Base-by-base conservation (phyloP, 1,284 basidiomycete species). In the Tilletia walkeri region DNA sequence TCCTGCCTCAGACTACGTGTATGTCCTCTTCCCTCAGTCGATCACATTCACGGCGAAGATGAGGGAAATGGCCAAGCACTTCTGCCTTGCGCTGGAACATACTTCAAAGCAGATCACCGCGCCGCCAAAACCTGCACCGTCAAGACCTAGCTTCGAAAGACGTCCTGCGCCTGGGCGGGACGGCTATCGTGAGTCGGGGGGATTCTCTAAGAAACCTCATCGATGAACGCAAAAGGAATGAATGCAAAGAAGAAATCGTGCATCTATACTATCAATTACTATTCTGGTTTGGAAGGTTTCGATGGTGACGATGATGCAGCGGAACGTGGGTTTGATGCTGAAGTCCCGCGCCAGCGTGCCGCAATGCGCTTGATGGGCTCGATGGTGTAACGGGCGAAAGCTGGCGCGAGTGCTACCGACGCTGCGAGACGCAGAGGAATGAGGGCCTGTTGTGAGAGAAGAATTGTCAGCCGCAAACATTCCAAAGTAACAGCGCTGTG, bases 361-460 rank as follows among this genome's bases (percentile, higher is more conserved):
- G 50, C 50, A 12, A 69, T 47, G 16, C 75, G 65, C 67, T 72
- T 72, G 14, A 88, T 71, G 12, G 91, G 91, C 68, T 91, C 88
- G 20, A 92, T 78, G 4, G 89, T 78, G 9, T 85, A 73, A 61
- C 92, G 86, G 12, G 92, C 91, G 82, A 94, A 91, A 10, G 87
- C 86, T 10, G 92, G 93, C 0, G 92, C 87, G 2, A 91, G 85
- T 76, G 90, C 92, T 39, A 94, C 75, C 1, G 91, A 92, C 1
- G 89, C 80, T 0, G 88, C 91, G 73, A 95, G 88, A 7, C 93
- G 88, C 20, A 91, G 80, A 1, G 93, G 92, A 3, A 93, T 80
- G 14, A 94, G 84, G 0, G 91, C 91, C 92, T 94, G 75, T 30
- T 53, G 41, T 10, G 20, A 34, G n/a, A 36, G 14, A 5, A 30